phyloP scores from a whole-genome alignment of 2,329 filamentous ascomycete genomes.

The Aschersonia sp. region DNA sequence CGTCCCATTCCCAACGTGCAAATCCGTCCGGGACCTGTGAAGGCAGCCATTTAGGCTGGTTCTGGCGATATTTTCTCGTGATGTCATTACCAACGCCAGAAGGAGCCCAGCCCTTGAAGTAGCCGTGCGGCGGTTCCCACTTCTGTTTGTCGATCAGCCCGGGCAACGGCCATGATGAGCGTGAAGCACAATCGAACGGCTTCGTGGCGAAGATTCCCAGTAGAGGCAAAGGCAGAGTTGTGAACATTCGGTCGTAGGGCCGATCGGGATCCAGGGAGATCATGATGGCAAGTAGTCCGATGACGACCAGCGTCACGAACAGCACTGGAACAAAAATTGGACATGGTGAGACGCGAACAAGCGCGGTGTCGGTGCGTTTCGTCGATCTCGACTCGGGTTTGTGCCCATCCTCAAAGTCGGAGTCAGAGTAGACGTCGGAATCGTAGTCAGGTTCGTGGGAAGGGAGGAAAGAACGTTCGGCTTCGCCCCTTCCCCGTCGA shows the following conservation, averaged over 20 bases:
- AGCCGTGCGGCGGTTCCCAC: conserved; percentile 13
- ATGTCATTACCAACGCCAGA: conserved; percentile 9
- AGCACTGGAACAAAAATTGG: conserved; percentile 5
- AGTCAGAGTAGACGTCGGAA: conserved; percentile 5
- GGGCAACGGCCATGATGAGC: conserved; percentile 14
- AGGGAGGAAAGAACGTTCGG: conserved; percentile 2
- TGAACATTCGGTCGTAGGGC: conserved; percentile 17
- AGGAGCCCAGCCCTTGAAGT: conserved; percentile 20
- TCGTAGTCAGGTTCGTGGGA: conserved; percentile 1
- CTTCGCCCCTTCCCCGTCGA: not conserved
- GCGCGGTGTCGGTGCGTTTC: conserved; percentile 1
- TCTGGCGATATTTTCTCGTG: conserved; percentile 11
- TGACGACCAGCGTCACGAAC: conserved; percentile 7
- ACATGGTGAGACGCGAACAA: conserved; percentile 6
- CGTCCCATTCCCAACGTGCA: conserved; percentile 9
- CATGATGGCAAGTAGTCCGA: conserved; percentile 9
- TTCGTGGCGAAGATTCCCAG: conserved; percentile 13
- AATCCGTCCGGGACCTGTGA: conserved; percentile 13
- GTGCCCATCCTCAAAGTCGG: conserved; percentile 2
- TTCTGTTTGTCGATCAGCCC: conserved; percentile 10
- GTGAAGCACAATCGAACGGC: conserved; percentile 12
- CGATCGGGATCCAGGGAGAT: conserved; percentile 13
- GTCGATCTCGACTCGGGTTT: not conserved
- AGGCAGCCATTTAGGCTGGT: conserved; percentile 15
- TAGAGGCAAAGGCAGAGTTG: conserved; percentile 16